Evolutionary conservation across 2,329 filamentous ascomycete species (phyloP), one percentile per base, ranked within the genome.

Genomic region (Aspergillus aculeatus): DNA sequence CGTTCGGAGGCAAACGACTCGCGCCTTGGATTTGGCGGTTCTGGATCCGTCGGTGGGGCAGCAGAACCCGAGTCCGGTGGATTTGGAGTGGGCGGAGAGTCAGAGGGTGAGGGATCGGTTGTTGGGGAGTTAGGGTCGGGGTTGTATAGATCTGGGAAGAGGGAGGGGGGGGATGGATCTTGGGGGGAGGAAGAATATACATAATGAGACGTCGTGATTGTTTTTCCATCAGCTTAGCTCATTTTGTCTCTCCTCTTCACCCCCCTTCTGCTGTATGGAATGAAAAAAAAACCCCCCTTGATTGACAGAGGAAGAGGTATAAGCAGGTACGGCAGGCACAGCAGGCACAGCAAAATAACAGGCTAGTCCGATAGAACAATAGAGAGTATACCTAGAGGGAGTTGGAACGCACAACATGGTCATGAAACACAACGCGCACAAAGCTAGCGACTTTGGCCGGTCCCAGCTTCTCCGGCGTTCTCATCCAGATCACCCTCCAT

Each of bases 401-500:
- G 4, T 44, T 44, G 32, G 14, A 35, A 38, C 32, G 21, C 23
- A 53, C 38, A 47, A 14, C n/a, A 21, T 47, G 11, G 19, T 53
- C 32, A 35, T 35, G 5, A 44, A 26, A n/a, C 23, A 29, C 38
- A 19, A 16, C 14, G 32, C 38, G 2, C 32, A 47, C 14, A 47
- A 35, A 29, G 26, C 26, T 47, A 47, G 44, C 51, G 50, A 21
- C 49, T 53, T 41, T 54, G 38, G 5, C 19, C 49, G 21, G 14
- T 16, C 19, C 56, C 51, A 2, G 53, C 16, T 26, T 49, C 52
- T 6, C 60, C 67, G 3, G 59, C 62, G 7, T 63, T 56, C 6
- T 73, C 72, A 38, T 69, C 62, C 65, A 66, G 23, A 54, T 91
- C 85, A 66, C 82, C 86, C 71, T 96, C 90, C 88, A 96, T 94